These are phyloP conservation scores for Picea glauca DNA, from an alignment of 75 land plant genomes.

Conservation along the genomic window DNA sequence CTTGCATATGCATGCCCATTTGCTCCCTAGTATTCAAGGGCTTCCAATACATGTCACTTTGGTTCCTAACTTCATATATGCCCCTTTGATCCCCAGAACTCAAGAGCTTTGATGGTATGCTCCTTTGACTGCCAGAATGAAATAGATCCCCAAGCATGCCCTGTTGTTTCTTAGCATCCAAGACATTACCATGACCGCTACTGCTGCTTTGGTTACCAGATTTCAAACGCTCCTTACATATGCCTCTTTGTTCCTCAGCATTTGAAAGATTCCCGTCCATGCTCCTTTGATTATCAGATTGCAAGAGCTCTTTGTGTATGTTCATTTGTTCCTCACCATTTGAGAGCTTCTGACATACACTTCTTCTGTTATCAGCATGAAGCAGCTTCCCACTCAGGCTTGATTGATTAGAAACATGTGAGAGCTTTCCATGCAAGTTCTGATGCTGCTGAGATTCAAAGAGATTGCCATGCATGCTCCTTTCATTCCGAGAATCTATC, in stretches of 20 bases:
- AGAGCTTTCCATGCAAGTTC: neutral
- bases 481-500: neutral
- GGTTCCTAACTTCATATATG: neutral
- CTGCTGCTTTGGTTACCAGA: neutral
- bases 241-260: neutral
- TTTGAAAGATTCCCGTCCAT: neutral
- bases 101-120: neutral
- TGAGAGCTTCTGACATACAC: neutral
- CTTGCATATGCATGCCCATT: neutral
- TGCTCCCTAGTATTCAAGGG: neutral
- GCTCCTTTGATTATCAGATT: neutral
- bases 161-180: neutral
- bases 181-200: neutral
- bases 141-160: neutral
- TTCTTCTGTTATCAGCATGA: neutral
- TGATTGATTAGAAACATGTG: neutral
- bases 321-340: neutral
- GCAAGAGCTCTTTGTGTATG: no score
- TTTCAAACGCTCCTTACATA: neutral
- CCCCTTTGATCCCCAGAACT: neutral
- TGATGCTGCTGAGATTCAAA: neutral
- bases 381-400: neutral
- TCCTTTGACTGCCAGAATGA: neutral
- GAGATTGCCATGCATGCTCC: neutral
- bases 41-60: conserved; percentile 1